Percentiles rank a stretch among this genome's conserved stretches.
phyloP scores from a whole-genome alignment of 208 protist species.

The Eutreptiella sp. region DNA sequence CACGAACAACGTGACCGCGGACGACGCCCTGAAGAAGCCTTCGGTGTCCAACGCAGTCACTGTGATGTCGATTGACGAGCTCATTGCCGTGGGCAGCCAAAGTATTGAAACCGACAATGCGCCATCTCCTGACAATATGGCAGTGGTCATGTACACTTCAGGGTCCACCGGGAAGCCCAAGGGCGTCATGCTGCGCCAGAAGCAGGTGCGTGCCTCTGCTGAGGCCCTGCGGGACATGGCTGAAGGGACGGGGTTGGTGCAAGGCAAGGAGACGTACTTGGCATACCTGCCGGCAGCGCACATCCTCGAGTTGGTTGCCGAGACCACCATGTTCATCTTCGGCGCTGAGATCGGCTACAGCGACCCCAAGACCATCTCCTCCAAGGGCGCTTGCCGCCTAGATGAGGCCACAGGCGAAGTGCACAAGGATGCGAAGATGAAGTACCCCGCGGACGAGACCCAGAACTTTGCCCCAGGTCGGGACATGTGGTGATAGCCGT shows the following conservation, averaged over 20 bases:
- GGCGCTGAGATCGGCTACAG: slow-evolving; percentile 49
- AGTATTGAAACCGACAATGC: neutral
- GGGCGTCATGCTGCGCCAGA: slow-evolving; percentile 70
- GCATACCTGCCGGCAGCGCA: slow-evolving; percentile 69
- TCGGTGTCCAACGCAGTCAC: slow-evolving; percentile 19
- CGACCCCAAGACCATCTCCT: slow-evolving; percentile 50
- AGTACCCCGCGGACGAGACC: too few relatives aligned
- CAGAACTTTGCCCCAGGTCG: too few relatives aligned
- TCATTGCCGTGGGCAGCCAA: slow-evolving; percentile 40
- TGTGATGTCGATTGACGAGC: slow-evolving; percentile 49
- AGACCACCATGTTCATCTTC: slow-evolving; percentile 45
- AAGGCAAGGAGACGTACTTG: slow-evolving; percentile 48
- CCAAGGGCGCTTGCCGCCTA: too few relatives aligned
- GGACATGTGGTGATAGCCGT: too few relatives aligned
- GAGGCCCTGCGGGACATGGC: slow-evolving; percentile 44
- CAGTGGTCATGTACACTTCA: slow-evolving; percentile 79
- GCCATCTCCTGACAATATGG: slow-evolving; percentile 55
- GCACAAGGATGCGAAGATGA: too few relatives aligned
- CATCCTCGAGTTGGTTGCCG: slow-evolving; percentile 55
- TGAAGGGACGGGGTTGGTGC: too few relatives aligned
- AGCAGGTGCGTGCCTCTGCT: slow-evolving; percentile 31
- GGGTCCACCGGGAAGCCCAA: slow-evolving; percentile 67
- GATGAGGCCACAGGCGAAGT: too few relatives aligned
- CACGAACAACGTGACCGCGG: slow-evolving; percentile 53
- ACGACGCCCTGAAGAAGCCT: slow-evolving; percentile 34